A percentile compares a stretch with the other conserved stretches of the same genome.
Evolutionary conservation across 1,284 basidiomycete species (phyloP).

Genomic region (Puccinia hordei): DNA sequence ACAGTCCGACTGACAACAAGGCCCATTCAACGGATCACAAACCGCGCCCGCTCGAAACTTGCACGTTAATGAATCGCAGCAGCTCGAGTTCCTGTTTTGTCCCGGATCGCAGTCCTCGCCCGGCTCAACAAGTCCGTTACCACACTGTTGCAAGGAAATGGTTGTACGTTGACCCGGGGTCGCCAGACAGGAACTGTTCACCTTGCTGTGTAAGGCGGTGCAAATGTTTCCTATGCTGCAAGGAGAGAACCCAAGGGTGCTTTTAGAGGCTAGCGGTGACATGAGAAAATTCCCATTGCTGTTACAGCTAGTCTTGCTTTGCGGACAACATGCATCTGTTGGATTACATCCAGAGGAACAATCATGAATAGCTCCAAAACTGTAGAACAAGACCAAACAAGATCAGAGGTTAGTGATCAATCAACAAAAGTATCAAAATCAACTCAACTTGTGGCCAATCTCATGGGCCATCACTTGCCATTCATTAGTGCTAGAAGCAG

Average conservation of each 20-base stretch:
- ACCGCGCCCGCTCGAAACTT: slow-evolving; percentile 72
- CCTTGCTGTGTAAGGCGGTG: slow-evolving; percentile 57
- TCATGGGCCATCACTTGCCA: slow-evolving; percentile 84
- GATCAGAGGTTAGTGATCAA: neutral
- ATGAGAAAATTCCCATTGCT: slow-evolving; percentile 61
- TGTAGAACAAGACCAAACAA: neutral
- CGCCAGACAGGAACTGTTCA: slow-evolving; percentile 59
- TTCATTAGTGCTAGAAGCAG: slow-evolving; percentile 67
- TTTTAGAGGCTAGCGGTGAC: slow-evolving; percentile 67
- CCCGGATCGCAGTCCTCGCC: slow-evolving; percentile 90
- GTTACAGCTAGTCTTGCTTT: slow-evolving; percentile 68
- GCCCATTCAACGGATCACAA: slow-evolving; percentile 76
- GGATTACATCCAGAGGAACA: slow-evolving; percentile 67
- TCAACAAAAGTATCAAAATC: neutral
- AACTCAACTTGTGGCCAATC: slow-evolving; percentile 64
- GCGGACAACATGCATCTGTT: slow-evolving; percentile 71
- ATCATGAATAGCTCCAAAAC: slow-evolving; percentile 67
- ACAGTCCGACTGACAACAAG: slow-evolving; percentile 76
- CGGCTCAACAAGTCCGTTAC: slow-evolving; percentile 72
- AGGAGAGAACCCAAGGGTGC: slow-evolving; percentile 72
- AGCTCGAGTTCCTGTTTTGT: slow-evolving; percentile 65
- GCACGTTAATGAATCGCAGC: slow-evolving; percentile 78
- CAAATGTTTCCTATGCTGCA: slow-evolving; percentile 87
- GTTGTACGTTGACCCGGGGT: slow-evolving; percentile 30
- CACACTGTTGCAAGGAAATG: slow-evolving; percentile 73